Conservation (phyloP, 257 asterid genomes). For the Fraxinus quadrangulata region DNA sequence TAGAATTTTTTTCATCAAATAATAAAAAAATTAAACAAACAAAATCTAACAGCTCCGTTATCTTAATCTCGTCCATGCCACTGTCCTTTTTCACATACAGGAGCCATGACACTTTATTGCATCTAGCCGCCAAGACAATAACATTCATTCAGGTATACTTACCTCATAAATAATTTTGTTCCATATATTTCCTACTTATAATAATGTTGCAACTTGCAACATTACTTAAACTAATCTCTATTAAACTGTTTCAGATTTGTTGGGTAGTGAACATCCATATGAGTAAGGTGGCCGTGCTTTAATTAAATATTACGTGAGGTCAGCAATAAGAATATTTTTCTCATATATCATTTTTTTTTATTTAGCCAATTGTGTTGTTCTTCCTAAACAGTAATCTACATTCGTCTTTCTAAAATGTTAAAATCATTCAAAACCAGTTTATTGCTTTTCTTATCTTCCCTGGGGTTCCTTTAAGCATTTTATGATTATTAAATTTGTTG, state of each 20-base stretch:
- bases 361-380: neutral
- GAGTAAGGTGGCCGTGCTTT: neutral
- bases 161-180: neutral
- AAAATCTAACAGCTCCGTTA: neutral
- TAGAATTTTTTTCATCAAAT: neutral
- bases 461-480: neutral
- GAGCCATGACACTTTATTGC: neutral
- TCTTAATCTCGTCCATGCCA: neutral
- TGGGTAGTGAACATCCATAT: neutral
- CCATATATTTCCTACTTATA: neutral
- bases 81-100: neutral
- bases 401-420: neutral
- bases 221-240: neutral
- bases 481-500: neutral
- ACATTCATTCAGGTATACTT: neutral
- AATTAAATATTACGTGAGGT: neutral
- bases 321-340: neutral
- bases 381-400: neutral
- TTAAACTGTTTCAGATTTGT: neutral
- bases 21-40: neutral
- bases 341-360: neutral
- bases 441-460: neutral
- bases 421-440: neutral
- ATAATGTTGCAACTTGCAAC: neutral
- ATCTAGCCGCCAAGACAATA: neutral